Evolutionary conservation across 345 rosid species (phyloP), one percentile per base, ranked within the genome.

Genomic region (Jatropha curcas): DNA sequence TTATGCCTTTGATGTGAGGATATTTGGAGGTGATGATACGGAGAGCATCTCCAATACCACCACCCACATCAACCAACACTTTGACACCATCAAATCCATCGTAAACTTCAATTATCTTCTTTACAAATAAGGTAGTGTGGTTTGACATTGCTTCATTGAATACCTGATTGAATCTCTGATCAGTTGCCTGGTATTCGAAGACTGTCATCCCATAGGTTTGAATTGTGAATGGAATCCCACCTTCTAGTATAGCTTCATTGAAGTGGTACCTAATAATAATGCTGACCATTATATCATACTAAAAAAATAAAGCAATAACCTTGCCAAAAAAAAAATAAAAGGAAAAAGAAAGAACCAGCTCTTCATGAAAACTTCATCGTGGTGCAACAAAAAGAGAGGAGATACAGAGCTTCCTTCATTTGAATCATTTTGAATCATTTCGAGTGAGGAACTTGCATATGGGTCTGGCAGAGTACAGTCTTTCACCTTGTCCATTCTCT

Each of bases 21-120:
- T 74, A 67, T 46, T 75, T 76, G 5, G 82, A 60, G 31, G 76
- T 62, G 64, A 82, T 72, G 24, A 73, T 46, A 22, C 41, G 43
- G 8, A 82, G 72, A n/a, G 80, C 45, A 31, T 70, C 71, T 66
- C 85, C 82, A 20, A 33, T 37, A 3, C 85, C 82, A 39, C 83
- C 87, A 0, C 85, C 87, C 12, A 77, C 87, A 70, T 84, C 85
- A 33, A 82, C 83, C 75, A 84, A 33, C 57, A 51, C 43, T 8
- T 68, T 61, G 53, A 79, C 4, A 25, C 55, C 68, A 7, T 79
- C 74, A n/a, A 84, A 81, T 10, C 80, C 87, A 31, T 52, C 61
- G 53, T 84, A 84, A 34, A 34, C 34, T 13, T 76, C 71, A 2
- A 84, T 65, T 27, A 81, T 31, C 73, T 79, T 75, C 25, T 19